Evolutionary conservation across 345 rosid genomes (phyloP).

Genomic region (Citrus inodora): DNA sequence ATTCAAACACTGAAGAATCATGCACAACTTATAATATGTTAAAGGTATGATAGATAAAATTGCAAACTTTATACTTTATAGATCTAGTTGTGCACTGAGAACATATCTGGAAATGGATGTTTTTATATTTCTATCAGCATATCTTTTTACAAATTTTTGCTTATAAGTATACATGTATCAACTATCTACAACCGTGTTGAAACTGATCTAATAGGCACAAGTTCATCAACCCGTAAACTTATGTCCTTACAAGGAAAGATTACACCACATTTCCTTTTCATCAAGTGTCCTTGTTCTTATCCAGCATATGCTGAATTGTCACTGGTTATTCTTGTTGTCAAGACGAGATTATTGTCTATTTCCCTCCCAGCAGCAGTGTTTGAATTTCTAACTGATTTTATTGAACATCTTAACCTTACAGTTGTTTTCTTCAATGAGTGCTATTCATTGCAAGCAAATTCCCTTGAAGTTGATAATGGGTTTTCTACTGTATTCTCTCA

Average conservation of each 20-base stretch:
- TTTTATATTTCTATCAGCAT: too few species aligned
- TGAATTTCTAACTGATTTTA: background rate
- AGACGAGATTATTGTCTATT: background rate
- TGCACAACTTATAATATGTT: slow-evolving; percentile 59
- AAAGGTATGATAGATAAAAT: slow-evolving; percentile 28
- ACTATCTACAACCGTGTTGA: background rate
- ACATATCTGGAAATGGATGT: too few species aligned
- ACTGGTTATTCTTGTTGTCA: background rate
- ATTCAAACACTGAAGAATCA: slow-evolving; percentile 45
- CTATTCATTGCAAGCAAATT: background rate
- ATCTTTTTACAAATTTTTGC: too few species aligned
- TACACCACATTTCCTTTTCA: background rate
- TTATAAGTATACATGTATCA: too few species aligned
- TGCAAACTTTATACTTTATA: too few species aligned
- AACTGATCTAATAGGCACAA: background rate
- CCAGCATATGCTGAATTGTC: background rate
- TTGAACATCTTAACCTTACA: background rate
- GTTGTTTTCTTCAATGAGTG: background rate
- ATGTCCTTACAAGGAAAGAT: background rate
- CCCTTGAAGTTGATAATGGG: background rate
- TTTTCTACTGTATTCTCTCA: background rate
- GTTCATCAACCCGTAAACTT: background rate
- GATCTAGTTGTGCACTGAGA: too few species aligned
- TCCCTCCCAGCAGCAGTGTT: background rate
- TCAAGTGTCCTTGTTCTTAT: background rate